Evolutionary conservation across 192 early-diverging fungal species (phyloP), one percentile per base, ranked within the genome.

Genomic region (Oehlia diaphana): DNA sequence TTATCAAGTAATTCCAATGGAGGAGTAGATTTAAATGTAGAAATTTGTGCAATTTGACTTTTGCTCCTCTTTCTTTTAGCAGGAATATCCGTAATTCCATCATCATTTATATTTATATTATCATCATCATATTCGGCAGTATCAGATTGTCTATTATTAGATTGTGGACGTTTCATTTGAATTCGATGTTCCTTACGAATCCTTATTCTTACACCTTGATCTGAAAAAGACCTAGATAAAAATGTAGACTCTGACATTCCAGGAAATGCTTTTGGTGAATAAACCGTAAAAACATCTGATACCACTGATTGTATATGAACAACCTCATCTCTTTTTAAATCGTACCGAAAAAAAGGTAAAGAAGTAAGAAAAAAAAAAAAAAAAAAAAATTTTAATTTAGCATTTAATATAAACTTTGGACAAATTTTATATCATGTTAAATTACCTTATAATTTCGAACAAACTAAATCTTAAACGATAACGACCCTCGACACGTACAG

Each of bases 171-270:
- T 64, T 64, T 65, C 76, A 77, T 77, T 64, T 63, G 74, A 50
- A 65, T 47, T 28, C 76, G 77, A 76, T 90, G 86, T 74, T 98
- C 97, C 79, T 97, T 98, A 12, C 96, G 87, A 65, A 97, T 95
- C 35, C 96, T 89, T 77, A 98, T 96, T 69, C 96, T 94, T 28
- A 97, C 90, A 3, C 97, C 97, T 79, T 98, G 97, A 76, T 98
- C 95, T 7, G 95, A 95, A 88, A 98, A 97, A 12, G 91, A 89
- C 77, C 94, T 89, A 14, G 95, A 94, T 63, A 98, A 83, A 70
- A 90, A 92, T 0, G 96, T 98, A 16, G 94, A 92, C 83, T 96
- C 95, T 35, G 93, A 92, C 90, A 94, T 94, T 28, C 96, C 96
- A 14, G 95, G 96, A 77, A 95, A 98, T 76, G 90, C 91, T 84